A percentile compares a stretch with the other conserved stretches of the same genome.
Evolutionary conservation across 1,139 yeast species (phyloP).

Genomic region (Meyerozyma elateridarum): DNA sequence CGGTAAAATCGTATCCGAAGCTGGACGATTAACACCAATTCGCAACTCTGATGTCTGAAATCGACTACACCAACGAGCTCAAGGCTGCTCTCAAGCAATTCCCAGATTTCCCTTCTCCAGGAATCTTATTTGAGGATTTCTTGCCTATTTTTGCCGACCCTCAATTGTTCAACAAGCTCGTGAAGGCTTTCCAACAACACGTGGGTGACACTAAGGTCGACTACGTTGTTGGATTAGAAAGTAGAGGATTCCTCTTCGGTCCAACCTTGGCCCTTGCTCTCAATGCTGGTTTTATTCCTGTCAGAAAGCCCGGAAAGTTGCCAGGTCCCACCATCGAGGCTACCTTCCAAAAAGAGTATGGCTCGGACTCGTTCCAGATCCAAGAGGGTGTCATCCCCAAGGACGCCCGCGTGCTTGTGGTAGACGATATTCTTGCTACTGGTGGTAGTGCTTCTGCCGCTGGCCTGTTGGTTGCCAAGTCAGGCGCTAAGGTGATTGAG

Average conservation of each 20-base stretch:
- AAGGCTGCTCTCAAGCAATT: constrained; percentile 69
- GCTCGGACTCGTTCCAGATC: constrained; percentile 82
- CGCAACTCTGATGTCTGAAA: constrained; percentile 6
- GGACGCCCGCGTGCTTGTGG: constrained; percentile 78
- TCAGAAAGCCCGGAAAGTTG: constrained; percentile 90
- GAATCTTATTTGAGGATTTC: constrained; percentile 93
- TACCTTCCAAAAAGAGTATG: constrained; percentile 86
- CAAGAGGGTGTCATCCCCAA: constrained; percentile 78
- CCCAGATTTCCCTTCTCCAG: constrained; percentile 90
- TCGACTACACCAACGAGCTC: constrained; percentile 46
- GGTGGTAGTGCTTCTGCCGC: constrained; percentile 97
- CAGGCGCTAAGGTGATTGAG: constrained; percentile 68
- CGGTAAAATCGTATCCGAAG: too few relatives aligned
- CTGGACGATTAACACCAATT: too few relatives aligned
- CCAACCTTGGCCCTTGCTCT: constrained; percentile 89
- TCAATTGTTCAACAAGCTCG: constrained; percentile 67
- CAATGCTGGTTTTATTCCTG: constrained; percentile 88
- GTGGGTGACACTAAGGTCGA: constrained; percentile 69
- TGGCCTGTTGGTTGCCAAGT: constrained; percentile 68
- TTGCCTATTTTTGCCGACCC: constrained; percentile 89
- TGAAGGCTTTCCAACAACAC: constrained; percentile 77
- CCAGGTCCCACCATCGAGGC: constrained; percentile 81
- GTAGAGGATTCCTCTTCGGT: constrained; percentile 95
- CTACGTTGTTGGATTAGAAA: constrained; percentile 89
- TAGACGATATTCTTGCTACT: constrained; percentile 96